phyloP scores from a whole-genome alignment of 805 yeast species.

The Soucietia sequanensis region DNA sequence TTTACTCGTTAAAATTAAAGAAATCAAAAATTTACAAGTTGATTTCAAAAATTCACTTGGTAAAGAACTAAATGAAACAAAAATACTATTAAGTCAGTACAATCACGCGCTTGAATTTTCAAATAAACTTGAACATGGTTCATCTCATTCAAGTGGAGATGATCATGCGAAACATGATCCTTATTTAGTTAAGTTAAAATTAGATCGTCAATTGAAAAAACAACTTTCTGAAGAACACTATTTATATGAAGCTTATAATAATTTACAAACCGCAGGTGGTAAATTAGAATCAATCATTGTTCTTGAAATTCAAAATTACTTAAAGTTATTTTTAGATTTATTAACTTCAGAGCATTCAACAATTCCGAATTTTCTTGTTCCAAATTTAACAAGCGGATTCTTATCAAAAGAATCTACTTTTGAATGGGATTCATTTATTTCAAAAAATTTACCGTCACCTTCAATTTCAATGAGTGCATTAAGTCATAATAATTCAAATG shows the following conservation, averaged over 20 bases:
- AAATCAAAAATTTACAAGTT: constrained; percentile 74
- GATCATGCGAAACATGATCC: constrained; percentile 71
- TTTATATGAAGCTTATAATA: constrained; percentile 83
- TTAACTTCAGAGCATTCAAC: constrained; percentile 73
- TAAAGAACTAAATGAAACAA: constrained; percentile 51
- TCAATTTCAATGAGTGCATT: constrained; percentile 24
- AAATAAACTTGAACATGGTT: constrained; percentile 36
- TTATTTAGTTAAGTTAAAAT: constrained; percentile 62
- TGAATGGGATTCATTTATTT: constrained; percentile 87
- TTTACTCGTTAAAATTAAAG: constrained; percentile 78
- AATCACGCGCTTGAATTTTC: constrained; percentile 63
- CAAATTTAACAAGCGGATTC: constrained; percentile 55
- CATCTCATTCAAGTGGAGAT: constrained; percentile 25
- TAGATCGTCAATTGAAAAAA: constrained; percentile 75
- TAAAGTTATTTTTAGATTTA: constrained; percentile 67
- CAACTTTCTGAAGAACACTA: constrained; percentile 84
- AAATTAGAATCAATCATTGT: constrained; percentile 86
- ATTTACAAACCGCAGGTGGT: constrained; percentile 83
- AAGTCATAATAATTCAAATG: constrained; percentile 22
- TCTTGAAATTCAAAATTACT: constrained; percentile 79
- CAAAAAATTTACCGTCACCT: constrained; percentile 53
- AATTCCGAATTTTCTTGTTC: constrained; percentile 62
- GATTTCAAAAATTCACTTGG: constrained; percentile 80
- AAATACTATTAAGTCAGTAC: constrained; percentile 45
- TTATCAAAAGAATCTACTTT: constrained; percentile 72